phyloP scores from a whole-genome alignment of 306 rosid genomes.

The Quercus agrifolia region DNA sequence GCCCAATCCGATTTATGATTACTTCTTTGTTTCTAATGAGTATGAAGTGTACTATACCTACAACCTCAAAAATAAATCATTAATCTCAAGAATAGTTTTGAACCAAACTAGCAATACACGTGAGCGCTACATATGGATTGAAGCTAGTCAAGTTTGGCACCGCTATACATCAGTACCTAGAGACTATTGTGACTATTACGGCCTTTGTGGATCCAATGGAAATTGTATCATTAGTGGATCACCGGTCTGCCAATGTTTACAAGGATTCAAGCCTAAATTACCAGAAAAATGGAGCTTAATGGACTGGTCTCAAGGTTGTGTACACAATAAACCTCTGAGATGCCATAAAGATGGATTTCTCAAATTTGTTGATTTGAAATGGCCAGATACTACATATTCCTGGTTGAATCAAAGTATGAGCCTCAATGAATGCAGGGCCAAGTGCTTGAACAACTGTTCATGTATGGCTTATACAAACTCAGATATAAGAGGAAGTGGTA shows the following conservation, averaged over 20 bases:
- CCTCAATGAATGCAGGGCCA: too few relatives aligned
- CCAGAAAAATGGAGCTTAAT: not conserved
- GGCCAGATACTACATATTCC: not conserved
- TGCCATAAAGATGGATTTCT: not conserved
- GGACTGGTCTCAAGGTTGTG: not conserved
- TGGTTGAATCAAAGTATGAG: not conserved
- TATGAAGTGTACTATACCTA: slow-evolving; percentile 3
- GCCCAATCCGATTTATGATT: not conserved
- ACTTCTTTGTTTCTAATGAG: not conserved
- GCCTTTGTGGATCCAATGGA: not conserved
- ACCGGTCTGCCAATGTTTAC: too few relatives aligned
- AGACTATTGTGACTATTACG: slow-evolving; percentile 8
- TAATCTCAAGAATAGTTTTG: not conserved
- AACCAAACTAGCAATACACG: not conserved
- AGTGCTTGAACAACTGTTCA: too few relatives aligned
- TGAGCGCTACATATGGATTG: slow-evolving; percentile 4
- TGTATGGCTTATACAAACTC: too few relatives aligned
- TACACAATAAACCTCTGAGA: not conserved
- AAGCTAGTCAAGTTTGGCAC: not conserved
- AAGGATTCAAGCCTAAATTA: slow-evolving; percentile 4
- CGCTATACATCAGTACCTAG: not conserved
- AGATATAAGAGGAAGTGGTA: too few relatives aligned
- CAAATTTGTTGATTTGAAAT: not conserved
- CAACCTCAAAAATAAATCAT: not conserved
- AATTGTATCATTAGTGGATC: too few relatives aligned